Percentiles rank a stretch among this genome's conserved stretches.
These are phyloP conservation scores for Globisporangium emineosum DNA, from an alignment of 352 stramenopile species.

Conservation along the genomic window DNA sequence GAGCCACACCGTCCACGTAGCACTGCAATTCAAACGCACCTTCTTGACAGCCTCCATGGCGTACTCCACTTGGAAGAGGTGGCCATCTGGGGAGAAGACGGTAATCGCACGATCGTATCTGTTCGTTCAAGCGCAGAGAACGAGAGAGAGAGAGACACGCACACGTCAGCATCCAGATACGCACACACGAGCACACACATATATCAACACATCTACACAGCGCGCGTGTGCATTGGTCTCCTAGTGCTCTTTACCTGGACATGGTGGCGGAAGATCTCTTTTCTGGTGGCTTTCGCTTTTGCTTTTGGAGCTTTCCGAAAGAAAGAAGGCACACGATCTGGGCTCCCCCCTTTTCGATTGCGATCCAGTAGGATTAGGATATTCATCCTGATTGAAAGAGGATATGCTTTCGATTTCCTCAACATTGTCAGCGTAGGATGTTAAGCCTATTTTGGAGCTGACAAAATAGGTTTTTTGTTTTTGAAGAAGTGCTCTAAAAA, in stretches of 20 bases:
- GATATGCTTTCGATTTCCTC: not conserved
- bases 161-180: too few species aligned
- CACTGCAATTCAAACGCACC: constrained; percentile 23
- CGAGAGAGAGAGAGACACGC: not conserved
- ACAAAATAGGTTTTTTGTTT: not conserved
- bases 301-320: constrained; percentile 1
- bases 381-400: not conserved
- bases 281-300: constrained; percentile 10
- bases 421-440: too few species aligned
- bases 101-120: constrained; percentile 99
- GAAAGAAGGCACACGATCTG: not conserved
- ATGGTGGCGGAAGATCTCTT: constrained; percentile 22
- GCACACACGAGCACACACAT: not conserved
- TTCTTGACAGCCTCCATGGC: constrained; percentile 99
- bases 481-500: not conserved
- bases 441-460: too few species aligned
- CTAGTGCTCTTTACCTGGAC: constrained; percentile 29
- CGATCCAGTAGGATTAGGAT: not conserved
- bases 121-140: not conserved
- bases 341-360: not conserved
- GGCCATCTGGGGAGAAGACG: constrained; percentile 98
- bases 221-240: not conserved
- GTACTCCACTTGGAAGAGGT: constrained; percentile 99
- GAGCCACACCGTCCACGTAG: not conserved
- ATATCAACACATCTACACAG: not conserved